Conservation (phyloP, 2,329 filamentous ascomycete species). For the Aschersonia sp. region DNA sequence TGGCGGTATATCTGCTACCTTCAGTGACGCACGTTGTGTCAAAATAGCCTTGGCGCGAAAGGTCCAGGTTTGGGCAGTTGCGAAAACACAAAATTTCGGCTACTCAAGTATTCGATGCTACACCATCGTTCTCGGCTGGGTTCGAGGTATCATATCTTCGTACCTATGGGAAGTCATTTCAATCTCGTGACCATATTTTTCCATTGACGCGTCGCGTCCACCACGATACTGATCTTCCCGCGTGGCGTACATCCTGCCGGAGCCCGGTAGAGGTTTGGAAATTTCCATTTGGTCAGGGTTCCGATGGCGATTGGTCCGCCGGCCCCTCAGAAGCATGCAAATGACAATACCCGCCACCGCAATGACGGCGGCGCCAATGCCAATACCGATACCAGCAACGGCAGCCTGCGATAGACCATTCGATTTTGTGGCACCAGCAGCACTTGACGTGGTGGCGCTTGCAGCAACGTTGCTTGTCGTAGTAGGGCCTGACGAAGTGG, state of each 20-base stretch:
- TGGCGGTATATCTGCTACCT: too few relatives aligned
- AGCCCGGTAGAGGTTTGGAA: slow-evolving; percentile 34
- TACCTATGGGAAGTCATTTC: slow-evolving; percentile 38
- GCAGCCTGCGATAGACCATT: slow-evolving; percentile 25
- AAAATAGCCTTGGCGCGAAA: background rate
- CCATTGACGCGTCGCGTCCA: slow-evolving; percentile 14
- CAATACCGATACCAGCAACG: slow-evolving; percentile 34
- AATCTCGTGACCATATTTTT: slow-evolving; percentile 26
- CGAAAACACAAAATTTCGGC: background rate
- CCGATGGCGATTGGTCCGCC: slow-evolving; percentile 7
- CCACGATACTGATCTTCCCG: slow-evolving; percentile 13
- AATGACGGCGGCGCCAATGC: slow-evolving; percentile 25
- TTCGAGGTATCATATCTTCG: slow-evolving; percentile 41
- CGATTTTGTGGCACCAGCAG: slow-evolving; percentile 1
- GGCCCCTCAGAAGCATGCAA: slow-evolving; percentile 20
- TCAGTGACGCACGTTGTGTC: too few relatives aligned
- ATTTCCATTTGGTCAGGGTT: slow-evolving; percentile 23
- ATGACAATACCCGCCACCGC: slow-evolving; percentile 22
- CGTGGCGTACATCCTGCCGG: slow-evolving; percentile 22
- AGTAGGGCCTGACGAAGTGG: slow-evolving; percentile 3
- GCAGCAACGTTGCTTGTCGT: slow-evolving; percentile 1
- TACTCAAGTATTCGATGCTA: slow-evolving; percentile 6
- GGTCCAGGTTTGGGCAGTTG: background rate
- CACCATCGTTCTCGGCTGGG: slow-evolving; percentile 30
- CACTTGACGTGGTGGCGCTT: slow-evolving; percentile 4